Base-by-base conservation (phyloP, 176 grass and related monocot species). In the Bothriochloa decipiens region DNA sequence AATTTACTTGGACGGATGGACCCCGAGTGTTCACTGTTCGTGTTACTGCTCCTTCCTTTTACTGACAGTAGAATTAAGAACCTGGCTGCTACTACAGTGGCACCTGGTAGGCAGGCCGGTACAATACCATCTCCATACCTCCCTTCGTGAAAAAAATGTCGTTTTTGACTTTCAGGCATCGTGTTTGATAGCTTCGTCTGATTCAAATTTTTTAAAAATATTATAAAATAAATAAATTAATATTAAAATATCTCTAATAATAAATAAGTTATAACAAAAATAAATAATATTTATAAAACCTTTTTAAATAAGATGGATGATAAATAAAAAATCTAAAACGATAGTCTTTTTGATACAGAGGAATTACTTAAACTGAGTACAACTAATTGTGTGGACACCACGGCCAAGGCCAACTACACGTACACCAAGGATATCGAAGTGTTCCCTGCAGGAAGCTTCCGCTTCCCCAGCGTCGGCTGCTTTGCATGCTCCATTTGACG, bases 361-460 rank as follows among this genome's bases (percentile, higher is more conserved):
- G 2, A 37, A 0, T 0, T 40, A 40, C 39, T 40, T 40, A 53
- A 72, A 37, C 70, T 20, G 23, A 68, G 49, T 12, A 15, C 29
- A 32, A 32, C 18, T 7, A 8, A 3, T 40, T 77, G 7, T 42
- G 49, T n/a, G 42, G 40, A 74, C 26, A 27, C 27, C 45, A 35
- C n/a, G 28, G 67, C n/a, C n/a, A 17, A 62, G 61, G 80, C 74
- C 7, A 43, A 82, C 78, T 53, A 82, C 78, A 82, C 78, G 58
- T 86, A 79, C 49, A 37, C 53, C 79, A 47, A 85, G 58, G 68
- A 14, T 42, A 68, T 22, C 49, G 65, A 75, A 70, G 50, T 69
- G 50, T 84, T 52, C 42, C 29, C 29, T n/a, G n/a, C 1, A 27
- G 33, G 89, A 91, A 91, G 84, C 85, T 87, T 87, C 88, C 16